Evolutionary conservation across 768 basidiomycete species (phyloP), one percentile per base, ranked within the genome.

Genomic region (Collybia sordida): DNA sequence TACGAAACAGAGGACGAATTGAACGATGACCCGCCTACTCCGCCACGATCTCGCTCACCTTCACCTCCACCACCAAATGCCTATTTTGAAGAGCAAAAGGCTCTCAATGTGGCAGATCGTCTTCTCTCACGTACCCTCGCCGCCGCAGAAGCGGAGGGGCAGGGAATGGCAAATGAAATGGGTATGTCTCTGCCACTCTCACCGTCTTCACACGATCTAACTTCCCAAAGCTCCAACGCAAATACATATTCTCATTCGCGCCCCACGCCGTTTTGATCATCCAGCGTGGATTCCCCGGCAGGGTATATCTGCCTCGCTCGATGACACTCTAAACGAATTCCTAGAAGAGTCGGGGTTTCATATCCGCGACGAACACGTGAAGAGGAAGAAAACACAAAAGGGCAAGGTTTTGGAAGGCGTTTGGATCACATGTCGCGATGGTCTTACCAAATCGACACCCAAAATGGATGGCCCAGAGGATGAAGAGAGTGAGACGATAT

Each of bases 401-500:
- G 69, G 61, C 12, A 56, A 51, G 22, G 62, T 57, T 27, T 64
- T 77, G 3, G 78, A 80, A 52, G 79, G 79, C 15, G 76, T 77
- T 6, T 80, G 80, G 79, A 64, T 80, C 15, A 66, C 69, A 0
- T 61, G 65, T 17, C 63, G 59, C 23, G 49, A 38, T 21, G 70
- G 65, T 4, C 44, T 64, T 23, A 39, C 62, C 2, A 45, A 18
- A 31, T 12, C 31, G 6, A 31, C 31, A 6, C 31, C 31, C 31
- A 11, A 31, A 31, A 31, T 31, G 9, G 31, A 31, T 7, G 9
- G 31, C 9, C 31, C 31, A 1, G 63, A 65, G 27, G 69, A 69
- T 6, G 74, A 77, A 49, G 64, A 62, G 39, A 64, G 71, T 36
- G 80, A 82, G 49, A 74, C 81, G 78, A 80, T 82, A 39, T 82